Conservation (phyloP, 345 rosid species). For the Lepidium didymum region DNA sequence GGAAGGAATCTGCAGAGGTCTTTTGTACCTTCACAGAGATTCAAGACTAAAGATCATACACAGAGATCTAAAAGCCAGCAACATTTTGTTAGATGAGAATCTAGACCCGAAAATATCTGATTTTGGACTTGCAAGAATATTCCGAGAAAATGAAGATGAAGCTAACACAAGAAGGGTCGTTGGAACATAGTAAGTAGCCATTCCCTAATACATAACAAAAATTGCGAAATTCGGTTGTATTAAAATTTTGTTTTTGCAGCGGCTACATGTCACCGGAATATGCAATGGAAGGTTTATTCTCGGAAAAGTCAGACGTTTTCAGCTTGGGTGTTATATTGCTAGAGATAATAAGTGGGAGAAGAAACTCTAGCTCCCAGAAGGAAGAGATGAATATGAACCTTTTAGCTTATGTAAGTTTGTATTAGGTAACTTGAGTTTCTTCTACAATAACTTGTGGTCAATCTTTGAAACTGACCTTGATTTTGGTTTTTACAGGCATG, state of each 20-base stretch:
- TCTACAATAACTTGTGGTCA: neutral
- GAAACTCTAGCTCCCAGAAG: conserved; percentile 27
- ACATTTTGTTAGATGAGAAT: conserved; percentile 45
- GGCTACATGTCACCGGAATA: too few relatives aligned
- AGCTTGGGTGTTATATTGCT: too few relatives aligned
- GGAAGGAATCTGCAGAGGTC: conserved; percentile 45
- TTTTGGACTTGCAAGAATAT: conserved; percentile 44
- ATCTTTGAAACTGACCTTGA: neutral
- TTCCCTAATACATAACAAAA: neutral
- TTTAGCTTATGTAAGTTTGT: conserved; percentile 31
- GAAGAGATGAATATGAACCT: conserved; percentile 25
- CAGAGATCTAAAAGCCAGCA: conserved; percentile 44
- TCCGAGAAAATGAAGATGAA: conserved; percentile 31
- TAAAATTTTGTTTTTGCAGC: neutral
- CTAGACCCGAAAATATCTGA: conserved; percentile 42
- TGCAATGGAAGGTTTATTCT: too few relatives aligned
- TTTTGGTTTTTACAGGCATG: conserved; percentile 28
- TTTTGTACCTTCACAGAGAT: conserved; percentile 43
- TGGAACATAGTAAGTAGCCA: conserved; percentile 37
- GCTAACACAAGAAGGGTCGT: conserved; percentile 40
- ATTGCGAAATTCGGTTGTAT: neutral
- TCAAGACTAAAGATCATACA: conserved; percentile 46
- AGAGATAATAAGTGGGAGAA: conserved; percentile 24
- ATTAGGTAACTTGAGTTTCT: neutral
- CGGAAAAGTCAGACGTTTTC: too few relatives aligned